These are phyloP conservation scores for Apiotrichum brassicae DNA, from an alignment of 1,284 basidiomycete species.

Conservation along the genomic window DNA sequence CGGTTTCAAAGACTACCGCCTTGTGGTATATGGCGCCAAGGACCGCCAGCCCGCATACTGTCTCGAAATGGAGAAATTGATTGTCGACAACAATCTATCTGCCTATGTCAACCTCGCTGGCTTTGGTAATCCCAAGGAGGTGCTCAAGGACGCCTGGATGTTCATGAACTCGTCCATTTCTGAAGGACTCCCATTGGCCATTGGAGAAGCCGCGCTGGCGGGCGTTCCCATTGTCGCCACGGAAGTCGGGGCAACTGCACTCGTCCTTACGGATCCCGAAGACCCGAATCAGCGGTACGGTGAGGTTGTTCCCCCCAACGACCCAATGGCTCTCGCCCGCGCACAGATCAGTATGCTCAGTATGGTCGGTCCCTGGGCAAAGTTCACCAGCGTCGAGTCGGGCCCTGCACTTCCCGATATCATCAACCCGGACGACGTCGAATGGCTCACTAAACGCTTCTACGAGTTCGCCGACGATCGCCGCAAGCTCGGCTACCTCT, in stretches of 20 bases:
- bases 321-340: conserved; percentile 7
- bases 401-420: conserved; percentile 4
- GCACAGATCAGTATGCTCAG: conserved; percentile 12
- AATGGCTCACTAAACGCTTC: conserved; percentile 10
- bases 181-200: conserved; percentile 11
- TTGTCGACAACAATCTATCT: conserved; percentile 10
- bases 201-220: conserved; percentile 11
- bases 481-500: conserved; percentile 11
- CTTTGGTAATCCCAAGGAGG: conserved; percentile 11
- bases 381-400: conserved; percentile 5
- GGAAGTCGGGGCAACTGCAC: conserved; percentile 12
- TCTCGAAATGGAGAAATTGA: conserved; percentile 14
- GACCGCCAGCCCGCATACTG: conserved; percentile 13
- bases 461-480: conserved; percentile 9
- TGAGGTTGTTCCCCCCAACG: conserved; percentile 12
- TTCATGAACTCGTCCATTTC: conserved; percentile 17
- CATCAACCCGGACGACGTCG: conserved; percentile 8
- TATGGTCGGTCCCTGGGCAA: conserved; percentile 10
- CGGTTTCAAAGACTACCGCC: conserved; percentile 15
- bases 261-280: conserved; percentile 11
- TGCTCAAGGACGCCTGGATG: conserved; percentile 15
- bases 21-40: conserved; percentile 14
- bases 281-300: conserved; percentile 7
- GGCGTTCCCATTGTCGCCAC: conserved; percentile 17
- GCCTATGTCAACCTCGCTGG: conserved; percentile 9